These are phyloP conservation scores for Stemphylium beticola DNA, from an alignment of 2,329 filamentous ascomycete species.

Conservation along the genomic window DNA sequence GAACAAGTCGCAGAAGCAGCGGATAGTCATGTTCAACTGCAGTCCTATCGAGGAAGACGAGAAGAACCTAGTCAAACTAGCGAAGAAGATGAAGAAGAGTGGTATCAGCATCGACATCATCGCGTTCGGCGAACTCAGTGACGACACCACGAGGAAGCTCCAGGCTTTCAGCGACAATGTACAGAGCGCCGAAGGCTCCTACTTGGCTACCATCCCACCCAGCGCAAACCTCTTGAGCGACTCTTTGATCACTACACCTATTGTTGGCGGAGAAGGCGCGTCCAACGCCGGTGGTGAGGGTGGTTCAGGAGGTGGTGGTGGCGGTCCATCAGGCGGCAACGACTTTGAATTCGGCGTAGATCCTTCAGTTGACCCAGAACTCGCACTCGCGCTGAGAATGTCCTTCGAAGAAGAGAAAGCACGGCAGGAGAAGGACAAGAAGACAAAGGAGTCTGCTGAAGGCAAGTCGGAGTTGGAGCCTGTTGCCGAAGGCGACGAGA, in stretches of 20 bases:
- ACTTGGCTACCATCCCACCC: conserved; percentile 88
- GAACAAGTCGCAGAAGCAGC: conserved; percentile 95
- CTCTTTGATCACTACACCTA: conserved; percentile 85
- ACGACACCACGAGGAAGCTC: conserved; percentile 87
- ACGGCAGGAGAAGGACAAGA: conserved; percentile 83
- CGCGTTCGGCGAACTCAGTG: conserved; percentile 90
- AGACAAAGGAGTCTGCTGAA: conserved; percentile 72
- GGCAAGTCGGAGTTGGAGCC: conserved; percentile 79
- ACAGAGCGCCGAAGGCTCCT: conserved; percentile 85
- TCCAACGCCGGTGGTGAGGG: conserved; percentile 62
- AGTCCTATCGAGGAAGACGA: conserved; percentile 89
- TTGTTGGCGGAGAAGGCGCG: conserved; percentile 81
- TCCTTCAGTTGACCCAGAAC: conserved; percentile 87
- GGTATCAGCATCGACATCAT: conserved; percentile 94
- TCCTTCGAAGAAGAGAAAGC: conserved; percentile 98
- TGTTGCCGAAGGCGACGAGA: conserved; percentile 73
- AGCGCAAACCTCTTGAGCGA: conserved; percentile 92
- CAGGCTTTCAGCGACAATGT: conserved; percentile 92
- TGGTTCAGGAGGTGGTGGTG: conserved; percentile 59
- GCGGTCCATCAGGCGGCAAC: conserved; percentile 60
- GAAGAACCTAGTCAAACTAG: conserved; percentile 84
- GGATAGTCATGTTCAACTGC: conserved; percentile 96
- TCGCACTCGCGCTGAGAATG: conserved; percentile 94
- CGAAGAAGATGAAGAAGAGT: conserved; percentile 99
- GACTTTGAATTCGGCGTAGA: conserved; percentile 91